Base-by-base conservation (phyloP, 441 rosid genomes). In the Gossypium aridum region DNA sequence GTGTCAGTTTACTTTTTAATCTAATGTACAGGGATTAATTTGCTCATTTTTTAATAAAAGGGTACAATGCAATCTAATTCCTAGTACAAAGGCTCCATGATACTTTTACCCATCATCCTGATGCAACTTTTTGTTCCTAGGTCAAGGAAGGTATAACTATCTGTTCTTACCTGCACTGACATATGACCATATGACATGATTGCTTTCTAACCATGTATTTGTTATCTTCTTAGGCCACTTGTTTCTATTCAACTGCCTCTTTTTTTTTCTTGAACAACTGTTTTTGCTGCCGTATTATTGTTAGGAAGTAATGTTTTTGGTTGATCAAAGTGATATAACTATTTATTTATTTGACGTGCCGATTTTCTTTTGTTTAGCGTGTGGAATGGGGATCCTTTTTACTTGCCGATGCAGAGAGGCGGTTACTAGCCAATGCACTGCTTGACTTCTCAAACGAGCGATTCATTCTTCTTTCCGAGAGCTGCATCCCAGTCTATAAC, bases 401-500 rank as follows among this genome's bases (percentile, higher is more conserved):
- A 54, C 72, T 93, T 77, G 79, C 89, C 49, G 98, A 92, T 60
- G 99, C 98, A 0, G 98, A 96, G 83, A 90, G 86, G 83, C 92
- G 99, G 39, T 94, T 96, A 59, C 85, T 93, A 22, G 92, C 97
- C 31, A 96, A 96, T 65, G 98, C 98, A 39, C 77, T 96, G 69
- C 89, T 93, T 43, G 97, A 96, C 77, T 85, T 90, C 73, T 87
- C 97, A 2, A 96, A 96, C 17, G 97, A 96, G 70, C 87, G 98
- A 70, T 96, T 96, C 72, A 76, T 93, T 77, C 97, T 95, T 61
- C 92, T 95, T 39, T 95, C 99, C 0, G 99, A 95, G 82, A 91
- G 96, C 82, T 95, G 99, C 83, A 91, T 95, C 80, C 99, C 99
- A 0, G 77, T 93, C 78, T 88, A 85, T 83, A 91, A 90, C 83